phyloP scores from a whole-genome alignment of 2,329 filamentous ascomycete genomes.

The Penicillium sp. region DNA sequence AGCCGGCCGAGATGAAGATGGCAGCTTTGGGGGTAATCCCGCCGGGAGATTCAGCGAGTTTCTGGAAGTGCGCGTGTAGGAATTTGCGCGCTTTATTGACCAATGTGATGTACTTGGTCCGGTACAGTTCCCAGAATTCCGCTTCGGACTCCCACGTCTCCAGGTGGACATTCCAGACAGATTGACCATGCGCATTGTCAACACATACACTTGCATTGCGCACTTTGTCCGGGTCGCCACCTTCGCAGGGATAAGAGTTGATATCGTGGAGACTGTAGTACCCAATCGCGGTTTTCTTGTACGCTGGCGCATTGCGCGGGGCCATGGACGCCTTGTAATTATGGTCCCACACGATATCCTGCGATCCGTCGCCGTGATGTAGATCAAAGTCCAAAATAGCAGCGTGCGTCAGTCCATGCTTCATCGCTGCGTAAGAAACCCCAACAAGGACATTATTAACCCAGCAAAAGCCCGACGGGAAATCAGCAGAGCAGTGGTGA shows the following conservation, averaged over 20 bases:
- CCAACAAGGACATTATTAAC: constrained; percentile 97
- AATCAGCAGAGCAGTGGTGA: constrained; percentile 88
- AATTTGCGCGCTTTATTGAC: constrained; percentile 80
- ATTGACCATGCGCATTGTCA: constrained; percentile 91
- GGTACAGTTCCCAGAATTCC: constrained; percentile 90
- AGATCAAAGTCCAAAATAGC: constrained; percentile 92
- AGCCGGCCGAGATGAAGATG: constrained; percentile 93
- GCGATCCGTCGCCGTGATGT: constrained; percentile 93
- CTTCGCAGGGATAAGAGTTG: constrained; percentile 96
- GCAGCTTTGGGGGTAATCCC: constrained; percentile 73
- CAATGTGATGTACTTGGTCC: constrained; percentile 72
- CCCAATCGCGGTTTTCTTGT: constrained; percentile 85
- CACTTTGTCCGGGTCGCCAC: constrained; percentile 89
- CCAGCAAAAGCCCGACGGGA: constrained; percentile 97
- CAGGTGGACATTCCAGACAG: constrained; percentile 93
- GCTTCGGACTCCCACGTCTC: constrained; percentile 79
- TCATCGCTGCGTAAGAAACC: constrained; percentile 83
- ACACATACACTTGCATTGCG: constrained; percentile 92
- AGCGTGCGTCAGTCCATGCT: constrained; percentile 86
- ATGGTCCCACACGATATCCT: constrained; percentile 88
- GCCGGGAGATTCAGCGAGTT: constrained; percentile 58
- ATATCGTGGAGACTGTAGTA: constrained; percentile 98
- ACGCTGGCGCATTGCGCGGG: constrained; percentile 69
- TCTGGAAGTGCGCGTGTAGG: constrained; percentile 70
- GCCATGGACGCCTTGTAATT: constrained; percentile 69